These are phyloP conservation scores for Purpureocillium takamizusanense DNA, from an alignment of 2,329 filamentous ascomycete species.

Conservation along the genomic window DNA sequence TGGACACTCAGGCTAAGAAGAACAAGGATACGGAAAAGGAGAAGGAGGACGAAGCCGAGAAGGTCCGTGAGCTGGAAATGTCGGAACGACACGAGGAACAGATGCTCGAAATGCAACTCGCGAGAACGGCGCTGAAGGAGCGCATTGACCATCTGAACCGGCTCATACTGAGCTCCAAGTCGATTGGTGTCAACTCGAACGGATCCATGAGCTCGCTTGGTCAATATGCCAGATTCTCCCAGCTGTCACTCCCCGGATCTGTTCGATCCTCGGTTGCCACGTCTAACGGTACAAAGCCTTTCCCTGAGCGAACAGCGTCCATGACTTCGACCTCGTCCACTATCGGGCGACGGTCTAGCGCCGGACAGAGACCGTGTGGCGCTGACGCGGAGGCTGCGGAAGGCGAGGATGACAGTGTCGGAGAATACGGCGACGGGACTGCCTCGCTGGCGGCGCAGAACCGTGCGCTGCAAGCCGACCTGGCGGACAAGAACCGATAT, in stretches of 20 bases:
- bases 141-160: conserved; percentile 95
- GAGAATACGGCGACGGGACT: conserved; percentile 78
- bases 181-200: conserved; percentile 79
- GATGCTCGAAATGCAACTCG: conserved; percentile 96
- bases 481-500: conserved; percentile 95
- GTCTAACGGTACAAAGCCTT: conserved; percentile 40
- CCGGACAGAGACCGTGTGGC: conserved; percentile 32
- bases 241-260: conserved; percentile 45
- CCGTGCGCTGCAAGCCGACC: conserved; percentile 83
- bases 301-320: conserved; percentile 57
- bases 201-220: conserved; percentile 62
- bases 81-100: conserved; percentile 89
- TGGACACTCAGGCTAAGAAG: conserved; percentile 74
- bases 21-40: conserved; percentile 50
- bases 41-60: conserved; percentile 62
- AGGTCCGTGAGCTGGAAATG: conserved; percentile 67
- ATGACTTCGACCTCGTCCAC: conserved; percentile 56
- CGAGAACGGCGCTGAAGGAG: conserved; percentile 90
- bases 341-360: conserved; percentile 44
- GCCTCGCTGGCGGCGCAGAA: conserved; percentile 81
- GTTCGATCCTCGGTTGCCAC: conserved; percentile 62
- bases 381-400: conserved; percentile 35
- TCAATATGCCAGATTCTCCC: conserved; percentile 52
- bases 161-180: conserved; percentile 91
- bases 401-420: conserved; percentile 59